Percentiles rank a stretch among this genome's conserved stretches.
Conservation (phyloP, 108 stramenopile species). For the Fragilariopsis cylindrus region DNA sequence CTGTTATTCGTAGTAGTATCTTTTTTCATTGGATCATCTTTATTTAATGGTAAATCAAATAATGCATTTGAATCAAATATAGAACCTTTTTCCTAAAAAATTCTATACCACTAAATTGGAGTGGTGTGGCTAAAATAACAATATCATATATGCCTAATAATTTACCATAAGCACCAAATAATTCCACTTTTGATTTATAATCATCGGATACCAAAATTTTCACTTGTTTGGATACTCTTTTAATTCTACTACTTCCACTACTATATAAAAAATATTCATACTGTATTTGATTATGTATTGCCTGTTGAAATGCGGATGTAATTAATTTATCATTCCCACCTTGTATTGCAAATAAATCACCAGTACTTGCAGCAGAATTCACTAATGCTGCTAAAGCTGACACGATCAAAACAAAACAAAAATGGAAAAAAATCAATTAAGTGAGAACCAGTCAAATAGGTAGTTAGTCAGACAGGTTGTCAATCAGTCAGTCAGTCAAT, state of each 20-base stretch:
- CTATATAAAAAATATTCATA: background rate
- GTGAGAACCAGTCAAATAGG: too few species aligned
- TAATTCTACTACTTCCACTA: background rate
- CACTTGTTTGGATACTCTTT: slow-evolving; percentile 41
- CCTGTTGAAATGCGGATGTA: slow-evolving; percentile 64
- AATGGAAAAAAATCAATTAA: too few species aligned
- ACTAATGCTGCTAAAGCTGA: slow-evolving; percentile 60
- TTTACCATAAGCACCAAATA: slow-evolving; percentile 36
- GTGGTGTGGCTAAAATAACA: slow-evolving; percentile 77
- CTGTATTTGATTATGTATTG: slow-evolving; percentile 19
- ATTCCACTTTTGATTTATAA: slow-evolving; percentile 27
- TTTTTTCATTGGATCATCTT: background rate
- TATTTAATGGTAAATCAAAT: slow-evolving; percentile 2
- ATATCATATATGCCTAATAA: slow-evolving; percentile 64
- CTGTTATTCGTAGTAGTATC: background rate
- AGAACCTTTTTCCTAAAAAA: slow-evolving; percentile 67
- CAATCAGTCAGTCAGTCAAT: too few species aligned
- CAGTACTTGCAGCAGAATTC: slow-evolving; percentile 44
- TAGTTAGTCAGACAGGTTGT: too few species aligned
- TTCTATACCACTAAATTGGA: slow-evolving; percentile 58
- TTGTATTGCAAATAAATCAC: slow-evolving; percentile 30
- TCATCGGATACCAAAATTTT: slow-evolving; percentile 17
- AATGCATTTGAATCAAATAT: slow-evolving; percentile 44
- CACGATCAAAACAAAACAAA: too few species aligned
- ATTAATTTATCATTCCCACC: slow-evolving; percentile 78